Conservation (phyloP, 495 filamentous ascomycete genomes). For the Aspergillus sparsus region DNA sequence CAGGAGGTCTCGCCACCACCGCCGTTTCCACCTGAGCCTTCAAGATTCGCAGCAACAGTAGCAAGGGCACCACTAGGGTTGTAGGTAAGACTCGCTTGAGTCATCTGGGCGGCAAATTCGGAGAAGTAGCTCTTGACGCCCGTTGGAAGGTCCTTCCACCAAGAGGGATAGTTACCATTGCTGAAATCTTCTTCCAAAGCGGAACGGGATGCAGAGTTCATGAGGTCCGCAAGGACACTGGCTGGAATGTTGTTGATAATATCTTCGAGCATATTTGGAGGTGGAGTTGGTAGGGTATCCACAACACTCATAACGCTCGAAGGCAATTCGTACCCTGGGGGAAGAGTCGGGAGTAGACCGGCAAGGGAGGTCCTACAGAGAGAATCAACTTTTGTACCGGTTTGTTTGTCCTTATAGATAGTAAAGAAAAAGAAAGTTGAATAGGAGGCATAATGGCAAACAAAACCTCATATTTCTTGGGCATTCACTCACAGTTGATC, state of each 20-base stretch:
- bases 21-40: not conserved
- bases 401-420: no score
- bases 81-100: not conserved
- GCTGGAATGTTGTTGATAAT: not conserved
- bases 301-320: not conserved
- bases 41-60: slow-evolving; percentile 1
- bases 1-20: not conserved
- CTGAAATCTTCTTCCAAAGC: not conserved
- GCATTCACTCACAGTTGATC: not conserved
- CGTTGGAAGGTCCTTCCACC: slow-evolving; percentile 2
- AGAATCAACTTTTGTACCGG: not conserved
- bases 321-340: not conserved
- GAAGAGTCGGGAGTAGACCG: not conserved
- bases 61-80: not conserved
- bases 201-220: slow-evolving; percentile 1
- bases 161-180: not conserved
- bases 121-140: slow-evolving; percentile 4
- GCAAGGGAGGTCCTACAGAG: not conserved
- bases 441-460: no score
- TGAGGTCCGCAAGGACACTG: not conserved
- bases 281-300: not conserved
- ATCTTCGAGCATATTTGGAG: not conserved
- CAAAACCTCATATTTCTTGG: no score
- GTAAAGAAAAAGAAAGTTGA: no score
- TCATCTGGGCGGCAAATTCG: not conserved